Base-by-base conservation (phyloP, 1,139 yeast genomes). In the Hemisphaericaspora lyxosophila region DNA sequence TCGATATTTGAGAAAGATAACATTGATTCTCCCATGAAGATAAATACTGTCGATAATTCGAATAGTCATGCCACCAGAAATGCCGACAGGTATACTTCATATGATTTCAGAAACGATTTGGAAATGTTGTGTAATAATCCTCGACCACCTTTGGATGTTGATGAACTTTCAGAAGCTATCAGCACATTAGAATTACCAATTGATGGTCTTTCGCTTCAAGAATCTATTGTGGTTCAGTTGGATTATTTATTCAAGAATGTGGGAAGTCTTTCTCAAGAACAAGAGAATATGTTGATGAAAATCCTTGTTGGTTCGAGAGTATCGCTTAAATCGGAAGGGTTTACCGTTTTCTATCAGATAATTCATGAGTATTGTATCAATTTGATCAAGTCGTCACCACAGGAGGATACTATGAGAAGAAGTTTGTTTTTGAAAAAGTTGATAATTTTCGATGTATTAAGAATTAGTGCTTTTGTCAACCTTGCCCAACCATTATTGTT, bases 21-120 rank as follows among this genome's bases (percentile, higher is more conserved):
- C 1, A 52, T 54, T n/a, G 70, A 64, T 12, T 60, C 70, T 1
- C 71, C 71, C 1, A 53, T 66, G 59, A 64, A 59, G 34, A 56
- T 66, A 5, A 56, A 53, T 33, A 43, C 60, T 0, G 43, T 41
- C 15, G 46, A 37, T 18, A 17, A 9, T 9, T 17, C 36, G 8
- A 17, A 19, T 22, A 28, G 30, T 26, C 55, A 46, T n/a, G 52
- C 44, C 28, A 31, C 41, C 5, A 29, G 13, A 38, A 44, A 40
- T n/a, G 48, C 46, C 11, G 64, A 60, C 14, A 38, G 44, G 11
- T 61, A 58, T 34, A 49, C 62, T 1, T 48, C 55, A 2, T 53
- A 49, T 7, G 59, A 53, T 17, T 67, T 69, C 41, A 50, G 58
- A 29, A 49, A 49, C 15, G 69, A 64, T 36, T 51, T 68, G 34